Evolutionary conservation across 306 rosid species (phyloP), one percentile per base, ranked within the genome.

Genomic region (Castanea mollissima): DNA sequence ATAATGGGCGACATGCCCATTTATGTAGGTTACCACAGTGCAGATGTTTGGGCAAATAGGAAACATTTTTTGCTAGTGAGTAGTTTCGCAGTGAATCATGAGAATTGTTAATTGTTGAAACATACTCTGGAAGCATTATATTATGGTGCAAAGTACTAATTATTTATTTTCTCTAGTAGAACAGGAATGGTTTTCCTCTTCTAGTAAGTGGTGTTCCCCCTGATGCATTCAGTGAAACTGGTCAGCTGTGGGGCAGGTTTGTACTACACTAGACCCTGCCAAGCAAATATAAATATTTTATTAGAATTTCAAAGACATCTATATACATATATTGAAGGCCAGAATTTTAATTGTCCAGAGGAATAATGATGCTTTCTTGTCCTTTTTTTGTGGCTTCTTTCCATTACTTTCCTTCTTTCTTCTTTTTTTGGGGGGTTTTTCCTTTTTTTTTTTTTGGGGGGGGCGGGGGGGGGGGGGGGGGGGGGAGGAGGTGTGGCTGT

Each of bases 1-100:
- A 92, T 94, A 74, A 91, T 94, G 97, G 99, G 99, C 73, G 99
- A 94, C 90, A 94, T 94, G 97, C 99, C 99, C 79, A 94, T 94
- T 64, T 94, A 94, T 85, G 99, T 94, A 59, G 97, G 97, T 78
- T 92, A 94, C 86, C 99, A 94, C 82, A 94, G 97, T 85, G 99
- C 99, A 79, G 99, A 94, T 88, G 99, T 92, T 79, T 94, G 99
- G 97, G 99, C 97, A 81, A 92, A 94, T 87, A 91, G 86, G 87
- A 92, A 87, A 79, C 95, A 91, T 19, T 94, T 94, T 88, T 73
- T 70, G 74, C 92, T 92, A 90, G 99, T 94, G 73, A 83, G 91
- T 85, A 13, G 5, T 81, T 79, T 60, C 38, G 14, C 69, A 27
- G 74, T 69, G 71, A 82, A 74, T 65, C 69, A 54, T 74, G 55